Evolutionary conservation across 805 yeast genomes (phyloP).

Genomic region (Cephaloascus fragrans): DNA sequence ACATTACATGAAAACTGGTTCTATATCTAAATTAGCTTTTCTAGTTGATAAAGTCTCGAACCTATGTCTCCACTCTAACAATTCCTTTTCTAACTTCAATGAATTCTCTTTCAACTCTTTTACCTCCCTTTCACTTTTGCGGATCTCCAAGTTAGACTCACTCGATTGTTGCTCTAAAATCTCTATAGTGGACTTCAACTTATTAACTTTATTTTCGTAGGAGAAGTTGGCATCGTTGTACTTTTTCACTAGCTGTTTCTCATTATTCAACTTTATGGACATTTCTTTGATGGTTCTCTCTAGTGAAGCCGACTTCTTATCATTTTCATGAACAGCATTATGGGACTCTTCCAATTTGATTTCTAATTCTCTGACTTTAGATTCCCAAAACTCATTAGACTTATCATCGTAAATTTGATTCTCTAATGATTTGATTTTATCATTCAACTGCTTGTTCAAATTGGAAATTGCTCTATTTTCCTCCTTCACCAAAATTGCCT

Average conservation of each 20-base stretch:
- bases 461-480: constrained; percentile 59
- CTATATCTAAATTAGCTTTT: constrained; percentile 7
- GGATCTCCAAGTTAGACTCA: constrained; percentile 35
- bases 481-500: constrained; percentile 47
- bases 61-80: constrained; percentile 43
- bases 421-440: constrained; percentile 35
- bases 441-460: constrained; percentile 39
- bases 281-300: constrained; percentile 48
- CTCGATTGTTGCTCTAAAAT: constrained; percentile 25
- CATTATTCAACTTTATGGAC: constrained; percentile 40
- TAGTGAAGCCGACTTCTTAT: constrained; percentile 37
- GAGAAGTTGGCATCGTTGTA: constrained; percentile 52
- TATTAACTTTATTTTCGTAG: constrained; percentile 39
- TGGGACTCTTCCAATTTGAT: constrained; percentile 36
- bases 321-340: constrained; percentile 38
- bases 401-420: constrained; percentile 36
- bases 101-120: constrained; percentile 44
- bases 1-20: constrained; percentile 13
- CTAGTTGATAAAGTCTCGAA: constrained; percentile 13
- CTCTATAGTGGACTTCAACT: constrained; percentile 26
- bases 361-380: constrained; percentile 44
- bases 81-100: constrained; percentile 44
- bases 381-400: constrained; percentile 53
- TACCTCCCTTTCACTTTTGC: constrained; percentile 46
- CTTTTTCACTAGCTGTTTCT: constrained; percentile 35